Conservation (phyloP, 2,329 filamentous ascomycete species). For the Neonectria coccinea region DNA sequence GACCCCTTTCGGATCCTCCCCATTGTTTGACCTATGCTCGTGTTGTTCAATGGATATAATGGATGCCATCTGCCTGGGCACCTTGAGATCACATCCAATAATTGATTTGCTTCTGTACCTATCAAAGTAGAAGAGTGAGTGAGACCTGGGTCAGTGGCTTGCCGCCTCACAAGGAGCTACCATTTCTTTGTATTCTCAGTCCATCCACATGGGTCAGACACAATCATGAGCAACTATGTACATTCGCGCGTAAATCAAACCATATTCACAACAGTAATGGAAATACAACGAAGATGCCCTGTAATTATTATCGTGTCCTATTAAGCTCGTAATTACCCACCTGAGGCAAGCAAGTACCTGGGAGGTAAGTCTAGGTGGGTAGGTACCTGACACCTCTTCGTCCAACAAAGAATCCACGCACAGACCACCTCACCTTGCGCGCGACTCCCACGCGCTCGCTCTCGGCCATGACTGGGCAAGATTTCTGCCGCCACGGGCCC, state of each 20-base stretch:
- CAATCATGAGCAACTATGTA: too few species aligned
- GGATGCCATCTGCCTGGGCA: not conserved
- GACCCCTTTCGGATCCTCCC: not conserved
- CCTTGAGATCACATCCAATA: too few species aligned
- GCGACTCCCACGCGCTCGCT: slow-evolving; percentile 26
- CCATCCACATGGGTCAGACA: not conserved
- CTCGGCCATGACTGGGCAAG: slow-evolving; percentile 37
- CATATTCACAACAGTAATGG: too few species aligned
- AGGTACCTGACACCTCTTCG: not conserved
- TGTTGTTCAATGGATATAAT: not conserved
- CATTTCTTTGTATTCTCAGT: not conserved
- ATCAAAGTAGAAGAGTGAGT: not conserved
- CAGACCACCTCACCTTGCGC: slow-evolving; percentile 16
- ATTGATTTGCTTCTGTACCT: not conserved
- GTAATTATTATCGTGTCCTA: not conserved
- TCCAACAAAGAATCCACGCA: slow-evolving; percentile 15
- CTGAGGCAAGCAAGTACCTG: too few species aligned
- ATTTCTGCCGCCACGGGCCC: slow-evolving; percentile 23
- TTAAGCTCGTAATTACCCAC: too few species aligned
- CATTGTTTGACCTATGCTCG: not conserved
- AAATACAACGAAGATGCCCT: too few species aligned
- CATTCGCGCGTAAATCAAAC: too few species aligned
- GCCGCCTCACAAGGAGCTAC: not conserved
- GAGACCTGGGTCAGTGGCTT: not conserved
- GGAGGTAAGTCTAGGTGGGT: too few species aligned